Evolutionary conservation across 108 stramenopile genomes (phyloP), one percentile per base, ranked within the genome.

Genomic region (Cyclotella baltica): DNA sequence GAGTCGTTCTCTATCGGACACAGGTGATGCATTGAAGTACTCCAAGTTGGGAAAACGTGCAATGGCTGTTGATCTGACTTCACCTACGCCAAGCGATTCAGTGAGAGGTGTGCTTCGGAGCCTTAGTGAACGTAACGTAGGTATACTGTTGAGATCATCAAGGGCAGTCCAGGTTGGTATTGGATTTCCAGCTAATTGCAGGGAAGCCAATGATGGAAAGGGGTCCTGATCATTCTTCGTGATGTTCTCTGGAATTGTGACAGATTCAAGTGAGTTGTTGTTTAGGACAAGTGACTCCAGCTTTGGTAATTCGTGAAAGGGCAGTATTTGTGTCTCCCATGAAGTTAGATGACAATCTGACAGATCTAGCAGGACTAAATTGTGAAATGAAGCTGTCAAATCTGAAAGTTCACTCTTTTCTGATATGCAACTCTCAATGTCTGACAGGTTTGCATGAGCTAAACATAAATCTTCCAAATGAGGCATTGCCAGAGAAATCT

Each of bases 241-340:
- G 30, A 23, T 18, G 38, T 22, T 15, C 15, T 36, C 25, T 25
- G 51, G 19, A 34, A 29, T 51, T 43, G 23, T 34, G 19, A 92
- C 80, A 22, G 37, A 37, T 9, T 80, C 43, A 47, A 96, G 73
- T 13, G 74, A 52, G 81, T 97, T 97, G 69, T 92, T 89, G 70
- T 97, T 89, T 18, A 97, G 65, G 67, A 92, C 85, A 33, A 97
- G 86, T 20, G 77, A 81, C 71, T 93, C 89, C 27, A 94, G 58
- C 10, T 48, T 73, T n/a, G 89, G 88, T 11, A 94, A 62, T 28
- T 28, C 51, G 29, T 72, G 58, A 70, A 92, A 88, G 34, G 72
- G 63, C 30, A 50, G 64, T 33, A 96, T 80, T 58, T 93, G 89
- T 35, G 62, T 67, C 16, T 72, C 57, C 92, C 93, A 94, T 3